Conservation (phyloP, 2,329 filamentous ascomycete genomes). For the Apiospora marii region DNA sequence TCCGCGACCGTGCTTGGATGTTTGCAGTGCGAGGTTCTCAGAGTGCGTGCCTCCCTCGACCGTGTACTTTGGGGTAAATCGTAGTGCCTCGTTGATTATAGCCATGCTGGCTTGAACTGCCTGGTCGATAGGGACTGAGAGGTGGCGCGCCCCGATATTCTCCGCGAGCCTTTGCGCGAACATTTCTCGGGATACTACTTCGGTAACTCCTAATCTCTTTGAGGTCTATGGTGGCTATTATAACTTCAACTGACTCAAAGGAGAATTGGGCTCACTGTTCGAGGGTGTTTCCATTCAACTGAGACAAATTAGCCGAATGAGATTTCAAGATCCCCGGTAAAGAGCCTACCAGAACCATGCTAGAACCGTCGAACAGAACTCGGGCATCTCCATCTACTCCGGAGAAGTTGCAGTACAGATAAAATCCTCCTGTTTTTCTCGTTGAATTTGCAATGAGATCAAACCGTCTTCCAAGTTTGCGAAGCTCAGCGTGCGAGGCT, state of each 20-base stretch:
- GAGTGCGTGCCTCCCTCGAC: constrained; percentile 29
- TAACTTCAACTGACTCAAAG: constrained; percentile 69
- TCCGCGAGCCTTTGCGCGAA: constrained; percentile 27
- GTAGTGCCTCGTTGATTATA: constrained; percentile 26
- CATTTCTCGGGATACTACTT: no score
- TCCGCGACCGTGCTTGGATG: no score
- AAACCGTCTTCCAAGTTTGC: constrained; percentile 71
- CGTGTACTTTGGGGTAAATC: constrained; percentile 27
- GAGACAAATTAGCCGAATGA: constrained; percentile 66
- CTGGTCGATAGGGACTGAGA: constrained; percentile 27
- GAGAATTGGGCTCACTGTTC: constrained; percentile 73
- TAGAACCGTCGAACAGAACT: no score
- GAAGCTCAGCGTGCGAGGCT: constrained; percentile 67
- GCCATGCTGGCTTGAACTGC: constrained; percentile 26
- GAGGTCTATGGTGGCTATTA: constrained; percentile 71
- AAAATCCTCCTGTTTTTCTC: constrained; percentile 49
- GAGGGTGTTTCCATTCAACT: constrained; percentile 70
- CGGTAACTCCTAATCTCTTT: constrained; percentile 74
- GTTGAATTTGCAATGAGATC: constrained; percentile 73
- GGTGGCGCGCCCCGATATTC: constrained; percentile 26
- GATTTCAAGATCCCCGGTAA: constrained; percentile 51
- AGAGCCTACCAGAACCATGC: no score
- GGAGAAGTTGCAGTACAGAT: constrained; percentile 29
- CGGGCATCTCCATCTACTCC: no score
- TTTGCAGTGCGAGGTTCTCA: constrained; percentile 30